These are phyloP conservation scores for Zymoseptoria pseudotritici DNA, from an alignment of 2,329 filamentous ascomycete species.

Conservation along the genomic window DNA sequence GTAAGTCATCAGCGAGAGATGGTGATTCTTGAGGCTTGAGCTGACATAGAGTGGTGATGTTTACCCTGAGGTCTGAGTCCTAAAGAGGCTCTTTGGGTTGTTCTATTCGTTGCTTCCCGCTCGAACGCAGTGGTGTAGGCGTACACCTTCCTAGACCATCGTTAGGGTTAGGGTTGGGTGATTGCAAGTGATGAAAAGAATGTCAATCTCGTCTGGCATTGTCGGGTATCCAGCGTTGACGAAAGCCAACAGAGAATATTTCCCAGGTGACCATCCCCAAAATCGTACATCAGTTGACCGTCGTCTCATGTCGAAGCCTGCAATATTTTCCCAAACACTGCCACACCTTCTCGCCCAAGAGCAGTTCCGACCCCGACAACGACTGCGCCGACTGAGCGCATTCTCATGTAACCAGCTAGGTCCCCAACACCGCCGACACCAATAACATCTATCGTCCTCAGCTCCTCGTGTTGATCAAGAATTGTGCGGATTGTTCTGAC, in stretches of 20 bases:
- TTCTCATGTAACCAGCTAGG: constrained; percentile 53
- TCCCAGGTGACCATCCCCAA: not conserved
- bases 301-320: not conserved
- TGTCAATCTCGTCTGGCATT: not conserved
- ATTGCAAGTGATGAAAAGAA: not conserved
- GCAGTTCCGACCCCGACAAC: constrained; percentile 65
- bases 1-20: constrained; percentile 20
- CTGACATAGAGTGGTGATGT: constrained; percentile 23
- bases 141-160: not conserved
- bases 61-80: constrained; percentile 23
- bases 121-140: no score
- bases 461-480: constrained; percentile 44
- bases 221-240: not conserved
- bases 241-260: not conserved
- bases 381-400: constrained; percentile 58
- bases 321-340: constrained; percentile 55
- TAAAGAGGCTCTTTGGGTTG: no score
- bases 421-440: constrained; percentile 68
- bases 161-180: not conserved
- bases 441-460: constrained; percentile 56
- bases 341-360: constrained; percentile 55
- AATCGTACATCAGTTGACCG: not conserved
- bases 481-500: constrained; percentile 58
- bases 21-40: constrained; percentile 5
- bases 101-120: no score